Evolutionary conservation across 768 basidiomycete genomes (phyloP).

Genomic region (Tephrocybe rancida): DNA sequence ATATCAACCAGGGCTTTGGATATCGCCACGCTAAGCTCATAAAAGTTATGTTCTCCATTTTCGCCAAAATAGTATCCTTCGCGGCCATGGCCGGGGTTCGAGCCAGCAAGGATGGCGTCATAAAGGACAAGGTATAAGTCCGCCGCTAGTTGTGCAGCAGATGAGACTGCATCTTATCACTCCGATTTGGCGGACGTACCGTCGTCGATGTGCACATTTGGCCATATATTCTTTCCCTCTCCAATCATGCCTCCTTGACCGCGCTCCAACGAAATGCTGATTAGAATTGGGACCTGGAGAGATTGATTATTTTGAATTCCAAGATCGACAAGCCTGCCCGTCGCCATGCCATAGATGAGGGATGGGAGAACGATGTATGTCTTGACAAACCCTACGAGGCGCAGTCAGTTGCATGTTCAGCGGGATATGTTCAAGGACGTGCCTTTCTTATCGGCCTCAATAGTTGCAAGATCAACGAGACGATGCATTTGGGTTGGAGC

Average conservation of each 20-base stretch:
- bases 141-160: conserved; percentile 28
- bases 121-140: conserved; percentile 31
- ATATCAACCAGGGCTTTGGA: conserved; percentile 37
- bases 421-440: neutral
- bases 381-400: conserved; percentile 22
- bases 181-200: conserved; percentile 28
- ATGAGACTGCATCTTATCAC: neutral
- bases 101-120: conserved; percentile 31
- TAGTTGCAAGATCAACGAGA: conserved; percentile 45
- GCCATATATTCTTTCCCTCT: conserved; percentile 29
- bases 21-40: conserved; percentile 41
- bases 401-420: neutral
- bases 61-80: conserved; percentile 56
- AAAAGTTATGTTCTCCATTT: conserved; percentile 47
- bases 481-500: conserved; percentile 46
- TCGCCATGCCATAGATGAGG: conserved; percentile 25
- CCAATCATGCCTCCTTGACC: conserved; percentile 27
- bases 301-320: conserved; percentile 28
- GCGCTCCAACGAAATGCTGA: conserved; percentile 28
- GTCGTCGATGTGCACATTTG: conserved; percentile 43
- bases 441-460: conserved; percentile 51
- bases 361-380: conserved; percentile 27
- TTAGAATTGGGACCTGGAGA: conserved; percentile 24
- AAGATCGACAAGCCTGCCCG: conserved; percentile 27
- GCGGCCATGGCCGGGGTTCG: conserved; percentile 39